These are phyloP conservation scores for Pestalotiopsis sp. DNA, from an alignment of 2,329 filamentous ascomycete species.

Conservation along the genomic window DNA sequence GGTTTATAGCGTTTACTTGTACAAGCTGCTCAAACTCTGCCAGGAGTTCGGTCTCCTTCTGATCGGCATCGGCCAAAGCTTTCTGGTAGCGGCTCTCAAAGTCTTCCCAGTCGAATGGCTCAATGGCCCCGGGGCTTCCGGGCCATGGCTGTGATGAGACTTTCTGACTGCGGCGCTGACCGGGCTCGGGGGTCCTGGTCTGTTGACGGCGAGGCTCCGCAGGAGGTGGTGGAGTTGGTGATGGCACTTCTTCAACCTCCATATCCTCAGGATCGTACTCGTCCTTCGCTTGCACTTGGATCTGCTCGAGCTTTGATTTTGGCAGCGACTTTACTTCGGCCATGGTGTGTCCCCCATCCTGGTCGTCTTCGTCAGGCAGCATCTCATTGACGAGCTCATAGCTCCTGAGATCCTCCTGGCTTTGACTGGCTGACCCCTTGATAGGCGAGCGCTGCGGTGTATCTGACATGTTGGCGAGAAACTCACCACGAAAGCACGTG, in stretches of 20 bases:
- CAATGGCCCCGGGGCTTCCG: slow-evolving; percentile 55
- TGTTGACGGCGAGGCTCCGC: slow-evolving; percentile 16
- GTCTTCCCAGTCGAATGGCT: slow-evolving; percentile 75
- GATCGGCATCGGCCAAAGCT: slow-evolving; percentile 64
- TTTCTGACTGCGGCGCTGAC: slow-evolving; percentile 38
- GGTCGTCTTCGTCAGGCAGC: slow-evolving; percentile 2
- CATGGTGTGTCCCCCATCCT: not conserved
- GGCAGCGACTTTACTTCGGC: not conserved
- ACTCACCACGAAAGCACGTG: not conserved
- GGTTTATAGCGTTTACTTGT: slow-evolving; percentile 47
- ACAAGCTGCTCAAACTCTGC: slow-evolving; percentile 70
- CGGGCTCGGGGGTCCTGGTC: slow-evolving; percentile 36
- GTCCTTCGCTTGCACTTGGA: not conserved
- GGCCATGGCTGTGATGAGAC: slow-evolving; percentile 40
- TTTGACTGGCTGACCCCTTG: slow-evolving; percentile 11
- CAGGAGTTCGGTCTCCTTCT: slow-evolving; percentile 66
- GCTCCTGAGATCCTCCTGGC: slow-evolving; percentile 15
- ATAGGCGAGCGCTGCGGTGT: slow-evolving; percentile 12
- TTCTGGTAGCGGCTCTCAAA: slow-evolving; percentile 71
- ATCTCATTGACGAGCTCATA: slow-evolving; percentile 2
- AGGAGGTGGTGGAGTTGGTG: not conserved
- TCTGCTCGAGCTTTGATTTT: slow-evolving; percentile 2
- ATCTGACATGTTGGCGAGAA: not conserved
- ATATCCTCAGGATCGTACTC: not conserved
- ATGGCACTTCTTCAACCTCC: not conserved